Percentiles rank a stretch among this genome's conserved stretches.
phyloP scores from a whole-genome alignment of 805 yeast genomes.

The Barnettozyma sucrosica region DNA sequence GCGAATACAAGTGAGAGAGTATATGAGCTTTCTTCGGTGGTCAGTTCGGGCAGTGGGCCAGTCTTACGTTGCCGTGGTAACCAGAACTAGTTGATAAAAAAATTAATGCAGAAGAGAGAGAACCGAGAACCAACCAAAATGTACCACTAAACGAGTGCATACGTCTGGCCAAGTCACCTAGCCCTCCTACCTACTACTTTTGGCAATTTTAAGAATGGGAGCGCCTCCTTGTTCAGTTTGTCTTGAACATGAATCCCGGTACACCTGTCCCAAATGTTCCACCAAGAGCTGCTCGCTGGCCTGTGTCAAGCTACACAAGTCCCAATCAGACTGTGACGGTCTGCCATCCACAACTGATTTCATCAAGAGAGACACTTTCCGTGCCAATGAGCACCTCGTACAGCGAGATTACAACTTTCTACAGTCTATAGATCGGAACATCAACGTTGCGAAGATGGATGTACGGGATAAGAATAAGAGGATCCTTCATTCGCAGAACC shows the following conservation, averaged over 20 bases:
- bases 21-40: no score
- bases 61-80: background rate
- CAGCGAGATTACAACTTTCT: slow-evolving; percentile 84
- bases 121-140: background rate
- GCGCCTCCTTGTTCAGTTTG: slow-evolving; percentile 40
- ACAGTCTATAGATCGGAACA: slow-evolving; percentile 48
- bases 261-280: slow-evolving; percentile 77
- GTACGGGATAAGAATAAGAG: slow-evolving; percentile 38
- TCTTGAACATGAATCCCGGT: slow-evolving; percentile 40
- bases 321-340: slow-evolving; percentile 60
- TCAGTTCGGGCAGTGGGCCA: no score
- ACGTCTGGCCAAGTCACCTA: no score
- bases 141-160: no score
- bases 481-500: slow-evolving; percentile 25
- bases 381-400: slow-evolving; percentile 32
- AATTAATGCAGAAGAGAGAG: background rate
- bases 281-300: slow-evolving; percentile 59
- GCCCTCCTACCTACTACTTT: no score
- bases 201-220: background rate
- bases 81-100: background rate
- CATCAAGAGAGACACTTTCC: slow-evolving; percentile 42
- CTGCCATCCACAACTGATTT: slow-evolving; percentile 53
- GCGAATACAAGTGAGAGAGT: no score
- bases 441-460: slow-evolving; percentile 56
- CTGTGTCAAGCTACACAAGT: slow-evolving; percentile 71